Percentiles rank a stretch among this genome's conserved stretches.
Conservation (phyloP, 2,329 filamentous ascomycete species). For the Pyrenochaeta sp. region DNA sequence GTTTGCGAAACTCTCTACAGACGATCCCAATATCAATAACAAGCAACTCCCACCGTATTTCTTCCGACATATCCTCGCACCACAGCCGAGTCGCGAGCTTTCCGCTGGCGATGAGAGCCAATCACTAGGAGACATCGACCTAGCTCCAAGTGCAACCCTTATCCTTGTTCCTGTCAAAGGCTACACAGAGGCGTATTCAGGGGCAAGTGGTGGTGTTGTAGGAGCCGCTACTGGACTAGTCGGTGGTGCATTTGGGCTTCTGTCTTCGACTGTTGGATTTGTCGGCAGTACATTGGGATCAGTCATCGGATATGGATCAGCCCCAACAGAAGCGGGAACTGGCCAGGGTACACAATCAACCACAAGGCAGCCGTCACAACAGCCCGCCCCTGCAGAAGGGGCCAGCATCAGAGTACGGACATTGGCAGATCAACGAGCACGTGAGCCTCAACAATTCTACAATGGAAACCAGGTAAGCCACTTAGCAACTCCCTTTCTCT, state of each 20-base stretch:
- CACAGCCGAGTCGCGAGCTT: slow-evolving; percentile 77
- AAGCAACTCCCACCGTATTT: slow-evolving; percentile 68
- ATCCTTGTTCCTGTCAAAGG: slow-evolving; percentile 77
- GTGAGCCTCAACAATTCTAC: slow-evolving; percentile 75
- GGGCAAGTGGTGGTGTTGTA: slow-evolving; percentile 41
- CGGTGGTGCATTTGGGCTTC: slow-evolving; percentile 43
- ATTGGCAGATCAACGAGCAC: slow-evolving; percentile 58
- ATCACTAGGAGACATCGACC: slow-evolving; percentile 72
- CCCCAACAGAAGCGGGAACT: slow-evolving; percentile 12
- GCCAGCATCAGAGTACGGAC: slow-evolving; percentile 52
- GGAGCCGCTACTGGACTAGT: slow-evolving; percentile 43
- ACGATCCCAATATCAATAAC: slow-evolving; percentile 31
- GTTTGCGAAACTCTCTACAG: slow-evolving; percentile 31
- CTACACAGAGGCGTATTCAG: slow-evolving; percentile 67
- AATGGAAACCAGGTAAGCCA: slow-evolving; percentile 85
- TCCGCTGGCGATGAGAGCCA: slow-evolving; percentile 77
- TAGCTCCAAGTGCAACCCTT: slow-evolving; percentile 82
- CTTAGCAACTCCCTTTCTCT: background rate
- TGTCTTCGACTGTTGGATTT: slow-evolving; percentile 45
- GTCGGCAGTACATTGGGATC: slow-evolving; percentile 44
- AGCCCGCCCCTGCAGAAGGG: slow-evolving; percentile 20
- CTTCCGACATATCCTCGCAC: slow-evolving; percentile 84
- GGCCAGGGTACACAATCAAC: slow-evolving; percentile 18
- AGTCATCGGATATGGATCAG: slow-evolving; percentile 34
- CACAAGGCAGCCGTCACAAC: slow-evolving; percentile 13